Percentiles rank a stretch among this genome's conserved stretches.
Conservation (phyloP, 495 filamentous ascomycete species). For the Aspergillus ostianus region DNA sequence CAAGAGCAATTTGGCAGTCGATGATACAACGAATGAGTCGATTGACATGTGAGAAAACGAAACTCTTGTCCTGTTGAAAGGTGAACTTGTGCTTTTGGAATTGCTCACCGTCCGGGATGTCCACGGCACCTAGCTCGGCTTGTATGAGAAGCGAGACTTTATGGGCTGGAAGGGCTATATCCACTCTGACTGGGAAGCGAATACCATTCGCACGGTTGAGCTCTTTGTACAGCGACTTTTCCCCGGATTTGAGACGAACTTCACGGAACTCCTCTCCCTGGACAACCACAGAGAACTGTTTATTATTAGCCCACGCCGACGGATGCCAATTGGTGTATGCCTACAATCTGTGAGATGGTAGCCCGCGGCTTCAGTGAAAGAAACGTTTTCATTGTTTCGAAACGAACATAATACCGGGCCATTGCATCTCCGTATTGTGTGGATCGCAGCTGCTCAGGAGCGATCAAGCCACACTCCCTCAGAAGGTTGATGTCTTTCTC, state of each 20-base stretch:
- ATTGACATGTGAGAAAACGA: conserved; percentile 72
- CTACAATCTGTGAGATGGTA: conserved; percentile 69
- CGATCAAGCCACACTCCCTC: conserved; percentile 59
- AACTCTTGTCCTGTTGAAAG: conserved; percentile 64
- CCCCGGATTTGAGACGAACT: conserved; percentile 68
- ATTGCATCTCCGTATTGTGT: conserved; percentile 86
- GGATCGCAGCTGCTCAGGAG: conserved; percentile 51
- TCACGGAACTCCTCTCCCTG: conserved; percentile 79
- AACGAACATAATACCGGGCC: conserved; percentile 91
- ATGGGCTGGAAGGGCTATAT: conserved; percentile 66
- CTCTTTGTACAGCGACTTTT: conserved; percentile 76
- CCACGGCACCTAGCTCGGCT: conserved; percentile 70
- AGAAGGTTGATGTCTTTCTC: conserved; percentile 73
- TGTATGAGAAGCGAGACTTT: conserved; percentile 90
- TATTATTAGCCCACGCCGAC: conserved; percentile 30
- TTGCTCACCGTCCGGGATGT: conserved; percentile 64
- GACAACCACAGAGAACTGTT: conserved; percentile 61
- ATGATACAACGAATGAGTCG: conserved; percentile 80
- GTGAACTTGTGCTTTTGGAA: conserved; percentile 59
- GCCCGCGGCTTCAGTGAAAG: conserved; percentile 60
- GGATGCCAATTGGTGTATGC: conserved; percentile 22
- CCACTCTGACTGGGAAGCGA: conserved; percentile 78
- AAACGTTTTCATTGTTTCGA: conserved; percentile 81
- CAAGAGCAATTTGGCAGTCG: conserved; percentile 71
- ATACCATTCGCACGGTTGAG: conserved; percentile 74